phyloP scores from a whole-genome alignment of 2,329 filamentous ascomycete species.

The Cladosporium sp. region DNA sequence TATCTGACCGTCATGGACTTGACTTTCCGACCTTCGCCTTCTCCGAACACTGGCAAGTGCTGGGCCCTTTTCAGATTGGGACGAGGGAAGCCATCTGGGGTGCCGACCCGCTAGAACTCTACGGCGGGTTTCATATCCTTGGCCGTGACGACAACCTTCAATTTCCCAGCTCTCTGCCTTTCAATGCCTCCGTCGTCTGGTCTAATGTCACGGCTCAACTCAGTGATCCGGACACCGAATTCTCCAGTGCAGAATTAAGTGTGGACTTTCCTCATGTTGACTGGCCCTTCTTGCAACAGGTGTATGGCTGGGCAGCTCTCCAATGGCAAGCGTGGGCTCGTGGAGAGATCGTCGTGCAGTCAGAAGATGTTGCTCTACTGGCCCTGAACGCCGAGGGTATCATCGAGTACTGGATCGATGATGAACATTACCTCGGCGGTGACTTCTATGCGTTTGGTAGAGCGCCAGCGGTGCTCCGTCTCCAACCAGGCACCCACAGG shows the following conservation, averaged over 20 bases:
- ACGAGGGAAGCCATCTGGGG: conserved; percentile 58
- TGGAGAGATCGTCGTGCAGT: conserved; percentile 41
- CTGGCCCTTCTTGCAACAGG: conserved; percentile 47
- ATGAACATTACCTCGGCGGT: conserved; percentile 50
- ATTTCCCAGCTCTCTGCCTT: conserved; percentile 48
- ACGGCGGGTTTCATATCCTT: conserved; percentile 49
- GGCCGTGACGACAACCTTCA: conserved; percentile 37
- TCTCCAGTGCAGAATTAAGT: conserved; percentile 34
- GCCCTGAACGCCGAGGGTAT: conserved; percentile 45
- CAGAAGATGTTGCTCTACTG: conserved; percentile 31
- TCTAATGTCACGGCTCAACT: conserved; percentile 34
- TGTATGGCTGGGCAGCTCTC: conserved; percentile 56
- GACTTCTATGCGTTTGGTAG: conserved; percentile 51
- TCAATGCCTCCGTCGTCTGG: conserved; percentile 50
- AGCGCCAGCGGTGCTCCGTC: conserved; percentile 46
- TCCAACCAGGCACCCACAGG: conserved; percentile 46
- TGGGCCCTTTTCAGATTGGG: conserved; percentile 56
- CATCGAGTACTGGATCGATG: conserved; percentile 51
- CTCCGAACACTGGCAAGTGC: conserved; percentile 43
- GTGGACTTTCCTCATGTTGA: conserved; percentile 49
- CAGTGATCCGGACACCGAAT: conserved; percentile 26
- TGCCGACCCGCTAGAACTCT: conserved; percentile 51
- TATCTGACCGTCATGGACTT: background rate
- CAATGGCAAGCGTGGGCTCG: conserved; percentile 57
- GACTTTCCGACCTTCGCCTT: background rate